These are phyloP conservation scores for Plantago coronopus DNA, from an alignment of 305 asterid genomes.

Conservation along the genomic window DNA sequence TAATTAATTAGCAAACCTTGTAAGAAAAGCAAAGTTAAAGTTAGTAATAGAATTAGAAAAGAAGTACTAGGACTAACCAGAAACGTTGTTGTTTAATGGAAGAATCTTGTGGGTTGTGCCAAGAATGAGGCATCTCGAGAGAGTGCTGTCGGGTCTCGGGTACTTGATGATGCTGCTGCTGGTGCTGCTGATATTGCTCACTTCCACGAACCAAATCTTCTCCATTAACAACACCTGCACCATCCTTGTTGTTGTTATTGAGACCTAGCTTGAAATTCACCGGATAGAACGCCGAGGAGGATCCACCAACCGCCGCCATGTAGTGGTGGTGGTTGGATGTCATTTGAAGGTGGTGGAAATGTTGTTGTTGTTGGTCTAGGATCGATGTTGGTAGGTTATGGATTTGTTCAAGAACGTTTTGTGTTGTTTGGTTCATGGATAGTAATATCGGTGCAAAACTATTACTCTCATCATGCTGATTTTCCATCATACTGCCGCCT, in stretches of 20 bases:
- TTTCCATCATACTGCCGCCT: neutral
- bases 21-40: neutral
- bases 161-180: neutral
- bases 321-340: neutral
- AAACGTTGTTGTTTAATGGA: slow-evolving; percentile 16
- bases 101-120: slow-evolving; percentile 64
- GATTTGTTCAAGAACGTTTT: slow-evolving; percentile 35
- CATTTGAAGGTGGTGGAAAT: slow-evolving; percentile 17
- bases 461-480: neutral
- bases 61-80: slow-evolving; percentile 42
- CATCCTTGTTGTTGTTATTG: neutral
- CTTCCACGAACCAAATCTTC: slow-evolving; percentile 44
- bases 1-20: neutral
- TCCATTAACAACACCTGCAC: neutral
- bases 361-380: slow-evolving; percentile 30
- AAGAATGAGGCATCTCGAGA: slow-evolving; percentile 43
- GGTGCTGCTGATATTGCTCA: slow-evolving; percentile 31
- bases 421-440: slow-evolving; percentile 31
- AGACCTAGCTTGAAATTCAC: slow-evolving; percentile 51
- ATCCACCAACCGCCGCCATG: slow-evolving; percentile 4
- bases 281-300: slow-evolving; percentile 28
- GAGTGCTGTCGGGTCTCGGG: slow-evolving; percentile 43
- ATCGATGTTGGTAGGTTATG: slow-evolving; percentile 27
- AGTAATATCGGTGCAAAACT: slow-evolving; percentile 14
- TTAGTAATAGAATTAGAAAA: slow-evolving; percentile 17